Conservation (phyloP, 805 yeast genomes). For the Candida caryicola region DNA sequence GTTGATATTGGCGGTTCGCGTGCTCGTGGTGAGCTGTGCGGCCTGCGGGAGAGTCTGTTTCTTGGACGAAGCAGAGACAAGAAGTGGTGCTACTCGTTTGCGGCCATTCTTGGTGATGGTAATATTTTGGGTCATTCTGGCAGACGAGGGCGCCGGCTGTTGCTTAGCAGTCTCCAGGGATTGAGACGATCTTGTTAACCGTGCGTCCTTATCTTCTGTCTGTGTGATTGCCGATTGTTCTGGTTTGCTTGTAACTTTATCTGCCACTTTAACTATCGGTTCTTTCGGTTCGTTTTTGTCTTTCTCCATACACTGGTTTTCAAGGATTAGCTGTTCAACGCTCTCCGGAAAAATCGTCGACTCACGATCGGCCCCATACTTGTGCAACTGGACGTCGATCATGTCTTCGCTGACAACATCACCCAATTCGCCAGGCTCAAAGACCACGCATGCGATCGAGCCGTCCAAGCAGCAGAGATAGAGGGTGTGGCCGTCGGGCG, state of each 20-base stretch:
- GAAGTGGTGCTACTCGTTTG: slow-evolving; percentile 69
- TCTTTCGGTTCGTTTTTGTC: slow-evolving; percentile 5
- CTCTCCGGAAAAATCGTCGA: slow-evolving; percentile 84
- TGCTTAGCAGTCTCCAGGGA: slow-evolving; percentile 9
- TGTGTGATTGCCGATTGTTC: not conserved
- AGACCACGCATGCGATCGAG: slow-evolving; percentile 62
- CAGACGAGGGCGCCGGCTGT: no score
- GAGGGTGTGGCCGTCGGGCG: slow-evolving; percentile 72
- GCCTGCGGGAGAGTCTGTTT: slow-evolving; percentile 13
- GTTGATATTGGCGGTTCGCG: slow-evolving; percentile 20
- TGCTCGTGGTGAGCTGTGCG: slow-evolving; percentile 10
- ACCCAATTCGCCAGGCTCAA: slow-evolving; percentile 66
- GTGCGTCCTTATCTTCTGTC: slow-evolving; percentile 1
- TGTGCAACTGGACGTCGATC: slow-evolving; percentile 65
- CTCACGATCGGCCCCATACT: slow-evolving; percentile 88
- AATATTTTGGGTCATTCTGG: slow-evolving; percentile 39
- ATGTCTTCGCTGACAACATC: slow-evolving; percentile 57
- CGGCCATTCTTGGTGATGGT: slow-evolving; percentile 73
- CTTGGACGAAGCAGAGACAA: slow-evolving; percentile 48
- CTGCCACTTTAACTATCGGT: slow-evolving; percentile 7
- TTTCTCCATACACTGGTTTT: slow-evolving; percentile 52
- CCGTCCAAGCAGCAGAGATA: slow-evolving; percentile 85
- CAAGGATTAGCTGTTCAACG: slow-evolving; percentile 70
- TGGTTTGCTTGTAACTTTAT: slow-evolving; percentile 4
- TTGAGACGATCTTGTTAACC: not conserved